Evolutionary conservation across 2,329 filamentous ascomycete genomes (phyloP), one percentile per base, ranked within the genome.

Genomic region (Claviceps citrina): DNA sequence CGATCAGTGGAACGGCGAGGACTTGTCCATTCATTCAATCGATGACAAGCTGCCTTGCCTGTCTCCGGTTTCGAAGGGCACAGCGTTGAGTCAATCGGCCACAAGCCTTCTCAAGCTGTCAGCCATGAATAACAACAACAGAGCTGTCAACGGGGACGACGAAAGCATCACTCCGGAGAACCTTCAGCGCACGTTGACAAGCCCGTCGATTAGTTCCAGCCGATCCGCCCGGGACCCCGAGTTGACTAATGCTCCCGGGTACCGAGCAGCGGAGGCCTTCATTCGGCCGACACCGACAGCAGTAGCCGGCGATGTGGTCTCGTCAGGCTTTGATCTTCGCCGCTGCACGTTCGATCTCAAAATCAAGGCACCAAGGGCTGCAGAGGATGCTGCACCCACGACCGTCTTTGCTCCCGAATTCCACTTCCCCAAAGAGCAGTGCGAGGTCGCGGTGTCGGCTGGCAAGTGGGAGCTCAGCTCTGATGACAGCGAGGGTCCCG

Each of bases 1-100:
- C 40, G 91, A 98, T 52, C 77, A 85, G 48, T 98, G 91, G 91
- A 98, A 98, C 49, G 91, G 91, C 35, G 91, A 98, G 59, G 91
- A 98, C 56, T 63, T 98, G 26, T 95, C 87, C 5, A 91, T 98
- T 40, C 81, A 78, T 55, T 95, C 85, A 0, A 51, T 75, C 5
- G 87, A 98, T 54, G 93, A 98, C 58, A 78, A 76, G 40, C 61
- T 67, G 13, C 56, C 80, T 30, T 68, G 72, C 2, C 53, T 66
- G 30, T 73, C 72, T 2, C 55, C 68, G 5, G 44, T 73, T 3
- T 70, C 70, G 1, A 65, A 54, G 43, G 61, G 52, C 4, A 53
- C 61, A 0, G 54, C 57, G 3, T 41, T 54, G 3, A 63, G 57
- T 39, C 65, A 60, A 35, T 72, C 73, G 1, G 66, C 67, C 0